phyloP scores from a whole-genome alignment of 1,139 yeast genomes.

The Tardiomyces blankii region DNA sequence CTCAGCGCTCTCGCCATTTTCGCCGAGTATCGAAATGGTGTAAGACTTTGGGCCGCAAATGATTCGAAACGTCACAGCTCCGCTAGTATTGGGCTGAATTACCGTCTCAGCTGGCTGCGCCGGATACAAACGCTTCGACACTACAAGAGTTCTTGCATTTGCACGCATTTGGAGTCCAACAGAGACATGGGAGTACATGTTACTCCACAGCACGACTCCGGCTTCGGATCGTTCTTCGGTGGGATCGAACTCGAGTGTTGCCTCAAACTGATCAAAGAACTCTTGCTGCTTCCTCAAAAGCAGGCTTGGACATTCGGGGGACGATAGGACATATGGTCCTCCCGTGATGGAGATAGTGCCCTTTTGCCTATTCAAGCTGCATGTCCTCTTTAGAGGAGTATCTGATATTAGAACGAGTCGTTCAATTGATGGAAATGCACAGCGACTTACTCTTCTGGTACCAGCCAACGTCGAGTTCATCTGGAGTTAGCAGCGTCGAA shows the following conservation, averaged over 20 bases:
- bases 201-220: slow-evolving; percentile 1
- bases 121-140: neutral
- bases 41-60: no score
- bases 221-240: neutral
- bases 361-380: neutral
- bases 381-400: neutral
- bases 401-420: neutral
- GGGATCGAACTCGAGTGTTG: neutral
- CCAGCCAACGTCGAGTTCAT: neutral
- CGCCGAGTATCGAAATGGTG: no score
- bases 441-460: neutral
- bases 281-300: slow-evolving; percentile 1
- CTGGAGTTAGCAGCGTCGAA: neutral
- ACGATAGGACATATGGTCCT: neutral
- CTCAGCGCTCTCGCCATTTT: no score
- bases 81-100: no score
- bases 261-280: neutral
- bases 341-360: neutral
- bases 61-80: no score
- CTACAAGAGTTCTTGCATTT: neutral
- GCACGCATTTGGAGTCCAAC: neutral
- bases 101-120: no score
- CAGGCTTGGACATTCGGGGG: neutral
- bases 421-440: neutral
- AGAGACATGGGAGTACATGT: neutral